These are phyloP conservation scores for Neofusicoccum laricinum DNA, from an alignment of 2,329 filamentous ascomycete species.

Conservation along the genomic window DNA sequence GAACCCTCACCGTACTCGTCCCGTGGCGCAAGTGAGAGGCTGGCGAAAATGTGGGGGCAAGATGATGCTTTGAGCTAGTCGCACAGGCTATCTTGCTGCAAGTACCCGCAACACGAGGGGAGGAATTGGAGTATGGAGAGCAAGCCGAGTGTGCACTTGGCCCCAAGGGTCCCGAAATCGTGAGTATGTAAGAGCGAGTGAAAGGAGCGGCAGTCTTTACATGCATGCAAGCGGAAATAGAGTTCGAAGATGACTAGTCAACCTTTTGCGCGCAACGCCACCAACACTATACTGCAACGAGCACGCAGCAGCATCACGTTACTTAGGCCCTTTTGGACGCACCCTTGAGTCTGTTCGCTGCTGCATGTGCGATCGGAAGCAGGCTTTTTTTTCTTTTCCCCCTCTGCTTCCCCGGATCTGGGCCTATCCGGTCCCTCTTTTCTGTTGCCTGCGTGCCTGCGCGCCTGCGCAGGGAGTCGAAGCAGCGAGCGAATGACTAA, in stretches of 20 bases:
- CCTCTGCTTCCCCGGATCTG: not conserved
- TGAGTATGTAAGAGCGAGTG: not conserved
- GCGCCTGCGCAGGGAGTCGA: too few species aligned
- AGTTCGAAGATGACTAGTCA: slow-evolving; percentile 4
- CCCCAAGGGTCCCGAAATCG: not conserved
- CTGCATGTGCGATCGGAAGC: not conserved
- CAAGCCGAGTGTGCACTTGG: not conserved
- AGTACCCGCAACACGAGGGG: slow-evolving; percentile 3
- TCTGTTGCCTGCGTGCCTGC: too few species aligned
- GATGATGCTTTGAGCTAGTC: not conserved
- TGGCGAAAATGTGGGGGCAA: not conserved
- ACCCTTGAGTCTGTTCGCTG: not conserved
- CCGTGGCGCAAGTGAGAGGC: not conserved
- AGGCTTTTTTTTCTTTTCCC: not conserved
- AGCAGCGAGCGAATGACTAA: not conserved
- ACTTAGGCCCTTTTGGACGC: not conserved
- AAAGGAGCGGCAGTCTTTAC: not conserved
- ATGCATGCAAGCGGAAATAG: slow-evolving; percentile 13
- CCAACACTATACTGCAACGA: slow-evolving; percentile 2
- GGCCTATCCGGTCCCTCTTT: not conserved
- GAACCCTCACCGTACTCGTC: not conserved
- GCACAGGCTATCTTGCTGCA: not conserved
- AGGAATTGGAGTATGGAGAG: not conserved
- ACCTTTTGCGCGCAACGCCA: slow-evolving; percentile 1
- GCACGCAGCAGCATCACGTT: not conserved